Base-by-base conservation (phyloP, 2,329 filamentous ascomycete genomes). In the Fusarium algeriense region DNA sequence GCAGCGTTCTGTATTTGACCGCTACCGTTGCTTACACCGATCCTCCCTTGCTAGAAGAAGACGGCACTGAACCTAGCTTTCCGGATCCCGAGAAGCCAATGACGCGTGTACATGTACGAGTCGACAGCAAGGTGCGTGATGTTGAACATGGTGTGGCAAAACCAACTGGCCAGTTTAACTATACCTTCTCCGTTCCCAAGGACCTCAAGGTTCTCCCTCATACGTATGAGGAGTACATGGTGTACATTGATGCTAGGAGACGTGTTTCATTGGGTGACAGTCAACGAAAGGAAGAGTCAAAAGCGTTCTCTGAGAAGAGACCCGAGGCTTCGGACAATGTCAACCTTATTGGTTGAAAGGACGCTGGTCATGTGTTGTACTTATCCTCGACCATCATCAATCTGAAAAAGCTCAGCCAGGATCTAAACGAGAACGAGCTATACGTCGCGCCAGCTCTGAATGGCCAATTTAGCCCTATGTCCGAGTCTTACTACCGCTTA, bases 141-240 rank as follows among this genome's bases (percentile, higher is more conserved):
- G 76, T 78, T 17, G 77, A 78, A 44, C 77, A 78, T 38, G 77
- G 77, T 14, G 69, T 75, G 28, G 75, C 76, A 11, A 78, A 77
- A 14, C 50, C 75, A 1, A 78, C 77, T 11, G 77, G 77, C 2
- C 76, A 78, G 38, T 78, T 78, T 60, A 78, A 78, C 60, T 78
- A 78, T 32, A 78, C 77, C 2, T 78, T 78, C 34, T 76, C 74
- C 2, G 77, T 78, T 6, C 73, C 75, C 4, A 78, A 76, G 54
- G 43, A 76, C 3, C 30, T 78, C 0, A 76, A 76, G 50, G 76
- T 78, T 15, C 54, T 78, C 41, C 77, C 77, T 4, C 67, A 78
- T 44, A 77, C 75, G 2, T 78, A 78, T 58, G 70, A 77, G 19
- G 77, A 78, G 69, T 77, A 76, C 9, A 78, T 78, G 77, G 73